Evolutionary conservation across 805 yeast genomes (phyloP), one percentile per base, ranked within the genome.

Genomic region (Schizosaccharomyces osmophilus): DNA sequence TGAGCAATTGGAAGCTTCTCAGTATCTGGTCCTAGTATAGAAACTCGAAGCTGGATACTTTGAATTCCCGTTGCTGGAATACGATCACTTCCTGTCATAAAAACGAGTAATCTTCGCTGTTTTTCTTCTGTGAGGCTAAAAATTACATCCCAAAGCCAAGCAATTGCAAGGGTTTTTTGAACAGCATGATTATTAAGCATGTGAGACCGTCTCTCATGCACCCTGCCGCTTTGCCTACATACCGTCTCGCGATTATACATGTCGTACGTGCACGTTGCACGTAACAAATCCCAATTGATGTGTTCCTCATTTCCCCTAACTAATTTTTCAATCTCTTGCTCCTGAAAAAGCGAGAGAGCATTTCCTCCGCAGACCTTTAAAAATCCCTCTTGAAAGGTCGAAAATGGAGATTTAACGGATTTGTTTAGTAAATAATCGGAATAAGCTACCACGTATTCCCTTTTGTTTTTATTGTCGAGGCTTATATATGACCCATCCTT

Each of bases 1-100:
- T 90, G 97, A 0, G 97, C 87, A 17, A 84, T 73, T 0, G 97
- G 97, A 19, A 89, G 72, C 48, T 65, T 61, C 29, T 78, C 74
- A 45, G 73, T 69, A 64, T 76, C 78, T 1, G 66, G 70, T 0
- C 78, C 78, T 15, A 79, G 62, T 62, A 78, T 78, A 17, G 83
- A 79, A n/a, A 90, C 79, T 63, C 82, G 82, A 67, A 93, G 83
- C 55, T 76, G 75, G 73, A 90, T 73, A 61, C 84, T 83, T 39
- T 85, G 82, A 36, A 87, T 76, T 0, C 98, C 98, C 0, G 95
- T 86, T 0, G 96, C 95, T 0, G 98, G 97, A 6, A 93, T 76
- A 57, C 96, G 74, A 67, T 87, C 95, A 0, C 95, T 83, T 0
- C 97, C 97, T 0, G 96, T 89, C 2, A 89, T 82, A 69, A 90